A percentile compares a stretch with the other conserved stretches of the same genome.
phyloP scores from a whole-genome alignment of 495 filamentous ascomycete genomes.

The Hyaloscypha hepaticicola region DNA sequence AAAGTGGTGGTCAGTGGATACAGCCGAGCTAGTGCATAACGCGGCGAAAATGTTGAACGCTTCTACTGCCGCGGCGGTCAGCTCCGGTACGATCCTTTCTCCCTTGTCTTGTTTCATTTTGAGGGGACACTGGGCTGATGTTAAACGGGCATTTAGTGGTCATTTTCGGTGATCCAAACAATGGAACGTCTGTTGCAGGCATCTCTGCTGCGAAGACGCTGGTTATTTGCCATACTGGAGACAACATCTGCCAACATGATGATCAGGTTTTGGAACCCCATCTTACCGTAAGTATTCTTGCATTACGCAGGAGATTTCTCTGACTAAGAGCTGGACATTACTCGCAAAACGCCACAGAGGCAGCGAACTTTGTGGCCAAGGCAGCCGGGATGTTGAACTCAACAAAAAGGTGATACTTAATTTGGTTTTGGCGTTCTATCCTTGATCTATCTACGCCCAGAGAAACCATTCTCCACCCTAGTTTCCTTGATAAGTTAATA shows the following conservation, averaged over 20 bases:
- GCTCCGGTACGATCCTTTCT: slow-evolving; percentile 18
- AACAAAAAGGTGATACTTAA: not conserved
- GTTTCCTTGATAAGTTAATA: not conserved
- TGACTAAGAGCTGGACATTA: not conserved
- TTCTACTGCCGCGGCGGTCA: slow-evolving; percentile 17
- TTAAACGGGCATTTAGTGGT: slow-evolving; percentile 29
- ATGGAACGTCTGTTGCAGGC: slow-evolving; percentile 32
- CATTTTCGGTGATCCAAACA: slow-evolving; percentile 40
- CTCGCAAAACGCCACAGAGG: not conserved
- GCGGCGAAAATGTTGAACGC: slow-evolving; percentile 31
- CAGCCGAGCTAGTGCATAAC: slow-evolving; percentile 35
- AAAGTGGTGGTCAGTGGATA: slow-evolving; percentile 34
- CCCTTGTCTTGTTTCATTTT: not conserved
- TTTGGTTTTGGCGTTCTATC: not conserved
- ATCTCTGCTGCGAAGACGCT: slow-evolving; percentile 32
- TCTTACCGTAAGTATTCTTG: slow-evolving; percentile 31
- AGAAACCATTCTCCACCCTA: not conserved
- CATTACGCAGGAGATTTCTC: not conserved
- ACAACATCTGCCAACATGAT: slow-evolving; percentile 44
- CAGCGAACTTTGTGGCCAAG: not conserved
- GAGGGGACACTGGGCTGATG: slow-evolving; percentile 1
- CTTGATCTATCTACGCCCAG: too few relatives aligned
- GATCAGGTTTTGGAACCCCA: slow-evolving; percentile 45
- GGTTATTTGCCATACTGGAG: slow-evolving; percentile 35
- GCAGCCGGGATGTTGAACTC: not conserved